Base-by-base conservation (phyloP, 2,329 filamentous ascomycete genomes). In the Chaetomium strumarium region DNA sequence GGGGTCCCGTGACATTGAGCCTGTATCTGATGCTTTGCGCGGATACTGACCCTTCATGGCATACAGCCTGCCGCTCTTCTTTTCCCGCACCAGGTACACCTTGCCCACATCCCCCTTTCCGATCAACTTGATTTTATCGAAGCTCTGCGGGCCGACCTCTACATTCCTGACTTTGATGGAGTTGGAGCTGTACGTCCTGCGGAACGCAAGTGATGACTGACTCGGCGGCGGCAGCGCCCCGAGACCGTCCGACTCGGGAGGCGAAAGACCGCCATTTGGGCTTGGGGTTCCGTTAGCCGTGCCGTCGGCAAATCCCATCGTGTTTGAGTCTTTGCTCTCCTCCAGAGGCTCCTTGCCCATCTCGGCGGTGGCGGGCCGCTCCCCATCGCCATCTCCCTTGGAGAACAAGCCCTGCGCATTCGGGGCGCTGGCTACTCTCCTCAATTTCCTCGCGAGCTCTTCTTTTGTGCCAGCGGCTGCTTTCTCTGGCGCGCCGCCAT, bases 81-180 rank as follows among this genome's bases (percentile, higher is more conserved):
- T 99, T 72, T 99, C 93, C 61, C 90, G 82, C 47, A 99, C 93
- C 61, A 99, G 75, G 68, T 99, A 99, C 1, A 99, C 93, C 75
- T 99, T 99, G 57, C 93, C 93, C 20, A 99, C 93, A 70, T 99
- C 93, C 53, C 93, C 93, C 75, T 99, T 99, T 52, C 93, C 93
- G 66, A 99, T 96, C 72, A 99, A 79, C 71, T 99, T 99, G 72
- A 99, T 96, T 81, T 99, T 99, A 77, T 99, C 93, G 64, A 99
- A 99, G 68, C 92, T 97, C 57, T 88, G 79, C 0, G 93, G 93
- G 0, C 90, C 88, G 34, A 99, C 93, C 72, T 99, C 93, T 44
- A 99, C 93, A 68, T 96, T 90, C 63, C 93, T 83, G 60, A 97
- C 89, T 73, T 99, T 99, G 77, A 99, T 99, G 38, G 93, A 97